phyloP scores from a whole-genome alignment of 352 stramenopile genomes.

The Globisporangium canariense region DNA sequence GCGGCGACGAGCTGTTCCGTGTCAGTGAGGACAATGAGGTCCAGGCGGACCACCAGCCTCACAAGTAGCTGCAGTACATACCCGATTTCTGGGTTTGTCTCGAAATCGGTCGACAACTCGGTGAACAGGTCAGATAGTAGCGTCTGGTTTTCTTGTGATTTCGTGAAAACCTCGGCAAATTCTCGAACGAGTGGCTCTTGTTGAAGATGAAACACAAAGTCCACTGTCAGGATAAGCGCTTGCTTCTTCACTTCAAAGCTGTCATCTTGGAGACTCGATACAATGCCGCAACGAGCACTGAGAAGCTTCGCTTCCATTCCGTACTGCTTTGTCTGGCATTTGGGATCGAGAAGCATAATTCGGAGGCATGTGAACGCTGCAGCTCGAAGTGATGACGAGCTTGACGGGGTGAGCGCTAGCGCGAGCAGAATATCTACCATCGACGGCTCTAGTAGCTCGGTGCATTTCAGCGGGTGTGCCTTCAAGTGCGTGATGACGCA shows the following conservation, averaged over 20 bases:
- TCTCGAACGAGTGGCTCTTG: conserved; percentile 2
- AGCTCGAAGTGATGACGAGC: neutral
- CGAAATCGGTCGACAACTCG: neutral
- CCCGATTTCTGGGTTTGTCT: conserved; percentile 15
- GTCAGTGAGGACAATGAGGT: conserved; percentile 25
- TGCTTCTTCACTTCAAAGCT: conserved; percentile 18
- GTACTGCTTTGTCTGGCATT: conserved; percentile 9
- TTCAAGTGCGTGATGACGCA: conserved; percentile 15
- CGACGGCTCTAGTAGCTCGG: conserved; percentile 10
- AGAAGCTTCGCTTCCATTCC: conserved; percentile 13
- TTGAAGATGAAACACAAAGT: conserved; percentile 16
- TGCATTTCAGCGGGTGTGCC: conserved; percentile 14
- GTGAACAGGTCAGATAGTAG: conserved; percentile 14
- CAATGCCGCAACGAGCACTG: conserved; percentile 1
- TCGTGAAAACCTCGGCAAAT: conserved; percentile 12
- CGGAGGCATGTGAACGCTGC: conserved; percentile 16
- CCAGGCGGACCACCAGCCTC: conserved; percentile 24
- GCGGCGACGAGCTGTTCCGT: conserved; percentile 26
- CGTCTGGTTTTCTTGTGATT: conserved; percentile 9
- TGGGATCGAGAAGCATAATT: conserved; percentile 15
- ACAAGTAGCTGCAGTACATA: conserved; percentile 30
- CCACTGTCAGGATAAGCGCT: conserved; percentile 11
- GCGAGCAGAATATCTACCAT: conserved; percentile 3
- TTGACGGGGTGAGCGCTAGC: neutral
- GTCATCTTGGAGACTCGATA: conserved; percentile 3